Evolutionary conservation across 225 moss, liverwort and hornwort genomes (phyloP), one percentile per base, ranked within the genome.

Genomic region (Rhytidiadelphus loreus): DNA sequence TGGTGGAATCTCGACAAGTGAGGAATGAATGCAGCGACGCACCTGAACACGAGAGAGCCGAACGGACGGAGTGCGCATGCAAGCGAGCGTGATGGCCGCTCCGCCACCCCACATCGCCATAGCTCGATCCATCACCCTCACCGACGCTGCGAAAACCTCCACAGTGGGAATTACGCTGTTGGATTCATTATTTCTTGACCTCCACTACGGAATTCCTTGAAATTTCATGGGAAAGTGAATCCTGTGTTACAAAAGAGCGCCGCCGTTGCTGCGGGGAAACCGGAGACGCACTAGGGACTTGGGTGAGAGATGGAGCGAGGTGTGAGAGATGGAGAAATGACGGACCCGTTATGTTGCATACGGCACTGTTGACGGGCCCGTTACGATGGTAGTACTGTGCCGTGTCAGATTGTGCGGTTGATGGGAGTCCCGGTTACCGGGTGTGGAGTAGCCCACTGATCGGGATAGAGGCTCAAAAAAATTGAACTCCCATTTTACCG

Each of bases 91-190:
- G n/a, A 80, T 69, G 44, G 83, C 89, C 24, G 89, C 89, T 82
- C 91, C 90, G 66, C 91, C 94, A 76, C 92, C 91, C 80, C 87
- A 91, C 77, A 89, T 33, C 80, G 90, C 90, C 94, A 90, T 87
- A 18, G 29, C 88, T 55, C 92, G 91, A 86, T 91, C 89, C 91
- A 94, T 94, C 53, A 20, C 43, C 50, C 41, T 30, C 48, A 12
- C 60, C 60, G 60, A 46, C 30, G 56, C 41, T 26, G 30, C 83
- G 65, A 81, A 72, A 65, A 16, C 24, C 37, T 35, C 65, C 58
- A 33, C 64, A 48, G 43, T 28, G 20, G n/a, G 8, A 32, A 50
- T 50, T 50, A 30, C 28, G 23, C 35, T 21, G 4, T 19, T 4
- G 9, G 28, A 80, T 37, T 33, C 88, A 87, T 82, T 61, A 48